Evolutionary conservation across 176 grass and related monocot species (phyloP).

Genomic region (Triticum urartu): DNA sequence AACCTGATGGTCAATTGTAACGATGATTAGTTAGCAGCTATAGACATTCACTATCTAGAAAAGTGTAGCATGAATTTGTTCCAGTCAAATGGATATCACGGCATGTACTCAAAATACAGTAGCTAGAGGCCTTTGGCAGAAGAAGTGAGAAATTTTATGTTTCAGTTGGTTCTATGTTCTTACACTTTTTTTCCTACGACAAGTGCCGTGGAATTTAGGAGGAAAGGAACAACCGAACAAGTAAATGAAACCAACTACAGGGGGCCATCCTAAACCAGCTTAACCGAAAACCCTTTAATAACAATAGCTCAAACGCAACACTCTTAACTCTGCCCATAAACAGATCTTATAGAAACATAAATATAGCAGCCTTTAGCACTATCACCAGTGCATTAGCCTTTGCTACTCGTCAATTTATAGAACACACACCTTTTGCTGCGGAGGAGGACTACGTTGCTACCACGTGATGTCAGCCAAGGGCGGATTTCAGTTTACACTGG

Average conservation of each 20-base stretch:
- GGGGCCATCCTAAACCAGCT: neutral
- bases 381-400: neutral
- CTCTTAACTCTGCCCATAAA: neutral
- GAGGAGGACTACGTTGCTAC: neutral
- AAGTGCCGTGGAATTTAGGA: too few relatives aligned
- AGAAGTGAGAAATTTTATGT: neutral
- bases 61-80: slow-evolving; percentile 5
- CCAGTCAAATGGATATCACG: neutral
- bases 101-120: neutral
- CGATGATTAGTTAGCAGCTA: neutral
- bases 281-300: neutral
- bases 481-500: neutral
- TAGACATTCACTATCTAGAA: neutral
- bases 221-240: too few relatives aligned
- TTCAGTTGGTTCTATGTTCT: neutral
- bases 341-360: neutral
- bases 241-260: too few relatives aligned
- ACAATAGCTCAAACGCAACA: neutral
- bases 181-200: neutral
- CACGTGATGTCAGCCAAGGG: neutral
- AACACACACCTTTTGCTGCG: neutral
- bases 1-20: neutral
- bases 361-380: neutral
- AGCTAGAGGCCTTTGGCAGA: neutral
- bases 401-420: neutral